These are phyloP conservation scores for Angomonas ambiguus DNA, from an alignment of 208 protist species.

Conservation along the genomic window DNA sequence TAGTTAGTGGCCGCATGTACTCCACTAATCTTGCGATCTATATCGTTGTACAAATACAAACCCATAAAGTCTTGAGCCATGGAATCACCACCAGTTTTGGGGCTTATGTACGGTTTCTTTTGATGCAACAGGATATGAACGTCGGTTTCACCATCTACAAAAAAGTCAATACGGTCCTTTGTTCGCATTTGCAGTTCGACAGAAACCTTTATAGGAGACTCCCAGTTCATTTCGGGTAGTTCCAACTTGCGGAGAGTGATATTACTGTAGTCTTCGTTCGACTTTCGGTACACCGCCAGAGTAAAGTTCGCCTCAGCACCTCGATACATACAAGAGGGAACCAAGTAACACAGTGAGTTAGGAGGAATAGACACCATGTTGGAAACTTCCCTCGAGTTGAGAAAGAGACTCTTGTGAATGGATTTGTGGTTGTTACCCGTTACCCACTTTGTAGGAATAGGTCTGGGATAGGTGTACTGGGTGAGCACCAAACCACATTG, in stretches of 20 bases:
- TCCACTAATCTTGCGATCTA: constrained; percentile 34
- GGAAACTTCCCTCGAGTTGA: constrained; percentile 48
- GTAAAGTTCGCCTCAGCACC: constrained; percentile 30
- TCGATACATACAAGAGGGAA: constrained; percentile 36
- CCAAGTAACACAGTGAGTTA: constrained; percentile 46
- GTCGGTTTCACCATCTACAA: constrained; percentile 40
- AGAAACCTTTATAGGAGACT: constrained; percentile 26
- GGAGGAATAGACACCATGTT: constrained; percentile 35
- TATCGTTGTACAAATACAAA: constrained; percentile 49
- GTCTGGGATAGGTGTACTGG: constrained; percentile 28
- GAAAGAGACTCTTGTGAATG: constrained; percentile 65
- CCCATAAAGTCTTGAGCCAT: constrained; percentile 54
- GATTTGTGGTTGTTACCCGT: constrained; percentile 75
- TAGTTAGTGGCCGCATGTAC: constrained; percentile 53
- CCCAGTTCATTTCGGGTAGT: constrained; percentile 34
- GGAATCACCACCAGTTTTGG: constrained; percentile 35
- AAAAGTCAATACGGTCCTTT: constrained; percentile 56
- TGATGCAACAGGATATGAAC: constrained; percentile 50
- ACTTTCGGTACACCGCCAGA: constrained; percentile 32
- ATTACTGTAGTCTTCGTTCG: constrained; percentile 22
- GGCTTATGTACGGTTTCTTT: constrained; percentile 31
- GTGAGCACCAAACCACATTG: constrained; percentile 70
- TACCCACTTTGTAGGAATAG: constrained; percentile 58
- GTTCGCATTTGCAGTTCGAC: constrained; percentile 33
- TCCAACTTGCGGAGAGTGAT: constrained; percentile 38